These are phyloP conservation scores for Leccinum obscurum DNA, from an alignment of 768 basidiomycete species.

Conservation along the genomic window DNA sequence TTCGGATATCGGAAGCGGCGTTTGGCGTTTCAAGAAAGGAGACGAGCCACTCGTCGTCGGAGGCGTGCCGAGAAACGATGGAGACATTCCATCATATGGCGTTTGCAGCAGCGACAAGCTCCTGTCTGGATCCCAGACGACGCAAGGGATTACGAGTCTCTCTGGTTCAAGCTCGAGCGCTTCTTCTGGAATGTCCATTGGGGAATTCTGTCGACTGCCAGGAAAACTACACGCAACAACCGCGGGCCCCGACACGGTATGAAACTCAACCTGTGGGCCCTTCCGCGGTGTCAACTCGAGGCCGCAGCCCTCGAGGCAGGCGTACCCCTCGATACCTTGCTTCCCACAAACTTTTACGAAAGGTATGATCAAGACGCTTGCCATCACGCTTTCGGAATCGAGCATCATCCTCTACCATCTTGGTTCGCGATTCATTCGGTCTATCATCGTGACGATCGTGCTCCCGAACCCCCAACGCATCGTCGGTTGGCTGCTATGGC, in stretches of 20 bases:
- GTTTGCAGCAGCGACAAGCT: constrained; percentile 48
- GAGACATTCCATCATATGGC: constrained; percentile 62
- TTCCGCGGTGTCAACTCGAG: constrained; percentile 55
- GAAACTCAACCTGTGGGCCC: constrained; percentile 63
- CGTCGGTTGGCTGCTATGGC: constrained; percentile 60
- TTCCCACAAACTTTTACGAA: constrained; percentile 41
- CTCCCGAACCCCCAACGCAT: constrained; percentile 45
- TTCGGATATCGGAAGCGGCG: constrained; percentile 61
- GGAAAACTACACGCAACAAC: constrained; percentile 9
- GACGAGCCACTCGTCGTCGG: constrained; percentile 43
- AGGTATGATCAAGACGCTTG: constrained; percentile 9
- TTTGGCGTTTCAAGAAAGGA: constrained; percentile 43
- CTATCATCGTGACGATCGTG: constrained; percentile 13
- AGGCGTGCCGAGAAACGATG: constrained; percentile 53
- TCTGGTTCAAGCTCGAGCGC: constrained; percentile 12
- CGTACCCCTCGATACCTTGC: constrained; percentile 51
- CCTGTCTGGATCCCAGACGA: constrained; percentile 56
- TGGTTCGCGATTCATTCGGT: constrained; percentile 26
- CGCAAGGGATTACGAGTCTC: constrained; percentile 1
- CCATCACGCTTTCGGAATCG: not conserved
- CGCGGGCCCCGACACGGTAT: constrained; percentile 41
- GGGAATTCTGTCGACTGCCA: constrained; percentile 1
- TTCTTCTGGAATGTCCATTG: constrained; percentile 15
- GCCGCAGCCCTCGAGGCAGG: constrained; percentile 69
- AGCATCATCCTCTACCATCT: constrained; percentile 3